Conservation (phyloP, 768 basidiomycete species). For the Holtermanniella nyarrowii region DNA sequence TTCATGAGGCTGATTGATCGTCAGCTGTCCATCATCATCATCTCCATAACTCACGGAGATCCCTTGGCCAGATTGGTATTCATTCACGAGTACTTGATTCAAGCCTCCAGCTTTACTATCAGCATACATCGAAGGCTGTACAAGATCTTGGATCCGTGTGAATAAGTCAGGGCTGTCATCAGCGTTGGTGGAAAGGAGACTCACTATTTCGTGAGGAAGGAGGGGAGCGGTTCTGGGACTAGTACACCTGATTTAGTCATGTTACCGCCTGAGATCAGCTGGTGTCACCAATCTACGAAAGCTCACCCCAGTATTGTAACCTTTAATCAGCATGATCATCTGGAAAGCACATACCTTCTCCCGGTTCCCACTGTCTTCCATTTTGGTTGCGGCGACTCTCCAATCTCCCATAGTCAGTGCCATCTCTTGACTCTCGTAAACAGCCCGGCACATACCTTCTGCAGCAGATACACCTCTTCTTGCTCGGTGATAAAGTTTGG, state of each 20-base stretch:
- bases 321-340: slow-evolving; percentile 5
- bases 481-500: slow-evolving; percentile 59
- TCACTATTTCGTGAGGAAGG: slow-evolving; percentile 60
- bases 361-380: slow-evolving; percentile 70
- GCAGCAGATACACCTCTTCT: slow-evolving; percentile 66
- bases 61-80: slow-evolving; percentile 85
- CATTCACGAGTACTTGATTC: slow-evolving; percentile 85
- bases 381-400: slow-evolving; percentile 63
- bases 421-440: not conserved
- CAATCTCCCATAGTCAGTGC: slow-evolving; percentile 48
- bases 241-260: slow-evolving; percentile 56
- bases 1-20: slow-evolving; percentile 62
- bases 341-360: slow-evolving; percentile 46
- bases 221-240: slow-evolving; percentile 58
- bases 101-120: slow-evolving; percentile 44
- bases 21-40: no score
- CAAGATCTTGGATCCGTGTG: slow-evolving; percentile 51
- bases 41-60: slow-evolving; percentile 77
- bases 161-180: slow-evolving; percentile 64
- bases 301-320: slow-evolving; percentile 42
- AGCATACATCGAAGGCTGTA: slow-evolving; percentile 3
- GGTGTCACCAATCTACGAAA: not conserved
- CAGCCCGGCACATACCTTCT: slow-evolving; percentile 50
- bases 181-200: slow-evolving; percentile 21
- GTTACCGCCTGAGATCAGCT: slow-evolving; percentile 54